Percentiles rank a stretch among this genome's conserved stretches.
These are phyloP conservation scores for Diaporthe citriasiana DNA, from an alignment of 2,329 filamentous ascomycete genomes.

Conservation along the genomic window DNA sequence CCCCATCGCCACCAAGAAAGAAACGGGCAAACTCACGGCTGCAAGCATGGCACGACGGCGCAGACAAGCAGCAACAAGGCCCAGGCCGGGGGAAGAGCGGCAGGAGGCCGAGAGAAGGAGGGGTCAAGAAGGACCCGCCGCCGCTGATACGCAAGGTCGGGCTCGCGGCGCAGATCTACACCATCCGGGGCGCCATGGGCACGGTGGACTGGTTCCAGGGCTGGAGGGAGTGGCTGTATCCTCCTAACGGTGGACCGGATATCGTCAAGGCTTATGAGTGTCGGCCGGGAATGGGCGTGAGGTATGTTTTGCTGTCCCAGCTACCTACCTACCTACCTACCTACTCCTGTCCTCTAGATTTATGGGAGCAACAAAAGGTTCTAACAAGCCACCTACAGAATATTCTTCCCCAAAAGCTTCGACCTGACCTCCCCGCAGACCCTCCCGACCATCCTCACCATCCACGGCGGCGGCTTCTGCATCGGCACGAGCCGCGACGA, in stretches of 20 bases:
- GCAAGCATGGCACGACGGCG: conserved; percentile 22
- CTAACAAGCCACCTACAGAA: conserved; percentile 43
- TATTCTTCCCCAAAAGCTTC: conserved; percentile 58
- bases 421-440: conserved; percentile 49
- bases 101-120: not conserved
- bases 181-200: conserved; percentile 28
- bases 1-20: not conserved
- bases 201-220: conserved; percentile 36
- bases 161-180: conserved; percentile 36
- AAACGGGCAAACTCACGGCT: conserved; percentile 7
- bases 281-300: conserved; percentile 24
- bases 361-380: too few species aligned
- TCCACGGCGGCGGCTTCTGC: conserved; percentile 67
- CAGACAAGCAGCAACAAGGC: not conserved
- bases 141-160: conserved; percentile 37
- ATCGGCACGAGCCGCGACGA: conserved; percentile 59
- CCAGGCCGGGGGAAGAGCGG: not conserved
- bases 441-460: conserved; percentile 61
- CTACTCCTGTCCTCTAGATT: not conserved
- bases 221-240: conserved; percentile 40
- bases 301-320: not conserved
- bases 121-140: conserved; percentile 31
- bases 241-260: conserved; percentile 24
- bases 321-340: not conserved
- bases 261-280: conserved; percentile 38